A percentile compares a stretch with the other conserved stretches of the same genome.
Conservation (phyloP, 129 eudicot genomes). For the Helianthus annuus region HanXRQr2.0-SUNRISE NC_035433.2:59676017-59676516, state of each 20-base stretch:
- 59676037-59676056: not conserved
- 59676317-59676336: not conserved
- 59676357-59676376: conserved; percentile 58
- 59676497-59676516: conserved; percentile 60
- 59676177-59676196: conserved; percentile 60
- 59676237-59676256: conserved; percentile 75
- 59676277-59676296: conserved; percentile 1
- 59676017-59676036: no score
- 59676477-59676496: conserved; percentile 40
- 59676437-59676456: conserved; percentile 54
- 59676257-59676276: conserved; percentile 50
- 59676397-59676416: conserved; percentile 51
- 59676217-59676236: conserved; percentile 75
- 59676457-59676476: conserved; percentile 39
- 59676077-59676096: not conserved
- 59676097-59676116: conserved; percentile 51
- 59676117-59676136: conserved; percentile 75
- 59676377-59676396: conserved; percentile 37
- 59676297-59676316: not conserved
- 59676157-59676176: conserved; percentile 93
- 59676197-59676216: conserved; percentile 89
- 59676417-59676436: conserved; percentile 78
- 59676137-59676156: conserved; percentile 88
- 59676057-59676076: not conserved
- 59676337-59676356: conserved; percentile 17